Evolutionary conservation across 306 rosid genomes (phyloP), one percentile per base, ranked within the genome.

Genomic region (Cicer pinnatifidum): DNA sequence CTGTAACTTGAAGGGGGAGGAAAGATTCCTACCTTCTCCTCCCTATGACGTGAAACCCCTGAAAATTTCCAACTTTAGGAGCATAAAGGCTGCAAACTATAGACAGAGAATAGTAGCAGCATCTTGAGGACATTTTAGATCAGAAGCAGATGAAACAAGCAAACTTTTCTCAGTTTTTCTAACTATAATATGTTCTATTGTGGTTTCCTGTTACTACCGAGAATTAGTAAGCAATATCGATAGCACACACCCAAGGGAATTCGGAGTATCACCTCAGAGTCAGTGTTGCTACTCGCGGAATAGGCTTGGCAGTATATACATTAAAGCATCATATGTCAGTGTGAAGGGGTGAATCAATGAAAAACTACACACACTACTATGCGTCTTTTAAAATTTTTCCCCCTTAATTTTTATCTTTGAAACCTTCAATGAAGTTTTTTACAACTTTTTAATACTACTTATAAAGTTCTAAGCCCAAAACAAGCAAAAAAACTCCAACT

Each of bases 1-100:
- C 67, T 1, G 63, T 71, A 72, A 58, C 59, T 19, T 48, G 57
- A 69, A 82, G 45, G 69, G 47, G 15, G 65, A 70, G 52, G 39
- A 47, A 48, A 40, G 66, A 52, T 81, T 72, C 85, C 76, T 45
- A 63, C 81, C 65, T 75, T 71, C 63, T 33, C 54, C 37, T 58
- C 35, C 74, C 59, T 47, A 40, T 15, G 41, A 40, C 2, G 1
- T 46, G 52, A 62, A 77, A 73, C 51, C 77, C 17, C 13, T 69
- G 37, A 61, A 72, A 61, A 59, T 19, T 77, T 67, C 54, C 41
- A 58, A 77, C 56, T 82, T 58, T 33, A 39, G 73, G 70, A 38
- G 58, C 76, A 79, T 47, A 16, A 71, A 59, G 45, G 20, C 61
- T 39, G 11, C 52, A 66, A 17, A 73, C 66, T 58, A 69, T 54